These are phyloP conservation scores for Blastomyces emzantsi DNA, from an alignment of 2,329 filamentous ascomycete genomes.

Conservation along the genomic window DNA sequence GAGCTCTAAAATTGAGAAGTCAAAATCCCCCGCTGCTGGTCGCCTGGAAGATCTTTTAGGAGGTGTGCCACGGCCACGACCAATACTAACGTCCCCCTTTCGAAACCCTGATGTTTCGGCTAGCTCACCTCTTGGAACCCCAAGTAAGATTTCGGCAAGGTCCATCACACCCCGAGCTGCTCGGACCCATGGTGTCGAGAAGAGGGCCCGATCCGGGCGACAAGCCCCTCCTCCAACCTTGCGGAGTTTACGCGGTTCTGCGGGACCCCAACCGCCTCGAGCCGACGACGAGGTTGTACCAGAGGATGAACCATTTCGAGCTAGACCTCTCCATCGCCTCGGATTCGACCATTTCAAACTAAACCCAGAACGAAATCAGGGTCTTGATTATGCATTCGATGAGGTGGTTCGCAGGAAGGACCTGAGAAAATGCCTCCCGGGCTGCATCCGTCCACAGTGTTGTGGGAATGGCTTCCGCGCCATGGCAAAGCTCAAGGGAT, in stretches of 20 bases:
- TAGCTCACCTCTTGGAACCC: background rate
- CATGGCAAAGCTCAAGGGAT: slow-evolving; percentile 45
- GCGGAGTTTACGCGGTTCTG: background rate
- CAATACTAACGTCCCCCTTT: slow-evolving; percentile 10
- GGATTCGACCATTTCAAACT: slow-evolving; percentile 68
- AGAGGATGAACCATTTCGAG: slow-evolving; percentile 45
- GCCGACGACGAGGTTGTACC: slow-evolving; percentile 1
- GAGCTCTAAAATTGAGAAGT: background rate
- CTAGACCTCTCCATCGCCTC: slow-evolving; percentile 50
- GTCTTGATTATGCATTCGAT: slow-evolving; percentile 61
- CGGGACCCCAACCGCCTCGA: background rate
- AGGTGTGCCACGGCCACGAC: slow-evolving; percentile 10
- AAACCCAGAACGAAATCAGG: slow-evolving; percentile 63
- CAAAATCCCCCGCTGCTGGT: slow-evolving; percentile 11
- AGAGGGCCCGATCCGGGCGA: background rate
- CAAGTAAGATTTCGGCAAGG: background rate
- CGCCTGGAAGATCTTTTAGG: slow-evolving; percentile 28
- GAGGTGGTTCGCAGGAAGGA: slow-evolving; percentile 65
- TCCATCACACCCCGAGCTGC: background rate
- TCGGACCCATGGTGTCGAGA: background rate
- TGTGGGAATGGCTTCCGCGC: slow-evolving; percentile 63
- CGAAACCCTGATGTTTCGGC: background rate
- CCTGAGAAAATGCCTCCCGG: slow-evolving; percentile 60
- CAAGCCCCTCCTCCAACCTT: background rate
- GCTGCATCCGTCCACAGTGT: slow-evolving; percentile 66